A percentile compares a stretch with the other conserved stretches of the same genome.
phyloP scores from a whole-genome alignment of 345 rosid species.

The Diplotaxis tenuifolia region DNA sequence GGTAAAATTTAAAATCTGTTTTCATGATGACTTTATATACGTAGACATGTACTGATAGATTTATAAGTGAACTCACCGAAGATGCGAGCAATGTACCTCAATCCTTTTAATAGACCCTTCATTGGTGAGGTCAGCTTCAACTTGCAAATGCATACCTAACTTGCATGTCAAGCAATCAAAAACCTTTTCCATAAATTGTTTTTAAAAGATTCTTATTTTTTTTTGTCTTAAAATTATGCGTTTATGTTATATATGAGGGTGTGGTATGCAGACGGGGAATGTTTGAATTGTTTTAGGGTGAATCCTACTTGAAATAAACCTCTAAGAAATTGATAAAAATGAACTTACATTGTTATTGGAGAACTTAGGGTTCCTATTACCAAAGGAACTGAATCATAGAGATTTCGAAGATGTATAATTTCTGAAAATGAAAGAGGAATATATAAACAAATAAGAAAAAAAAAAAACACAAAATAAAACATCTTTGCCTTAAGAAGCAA shows the following conservation, averaged over 20 bases:
- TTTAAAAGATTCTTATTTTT: neutral
- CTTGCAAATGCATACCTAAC: constrained; percentile 30
- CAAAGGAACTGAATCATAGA: constrained; percentile 14
- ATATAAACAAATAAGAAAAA: constrained; percentile 9
- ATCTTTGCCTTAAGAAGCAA: neutral
- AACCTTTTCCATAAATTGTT: neutral
- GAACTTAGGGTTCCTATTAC: constrained; percentile 15
- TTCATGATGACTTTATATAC: neutral
- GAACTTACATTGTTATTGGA: constrained; percentile 30
- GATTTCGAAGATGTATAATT: constrained; percentile 13
- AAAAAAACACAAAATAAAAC: neutral
- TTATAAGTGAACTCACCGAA: neutral
- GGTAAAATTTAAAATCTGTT: neutral
- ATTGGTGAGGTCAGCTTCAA: constrained; percentile 26
- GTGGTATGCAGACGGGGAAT: neutral
- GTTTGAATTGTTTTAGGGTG: neutral
- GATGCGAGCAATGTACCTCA: constrained; percentile 1
- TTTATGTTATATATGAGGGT: neutral
- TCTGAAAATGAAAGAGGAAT: constrained; percentile 11
- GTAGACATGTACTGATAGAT: neutral
- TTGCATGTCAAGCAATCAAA: constrained; percentile 14
- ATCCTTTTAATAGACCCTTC: neutral
- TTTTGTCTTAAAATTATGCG: neutral
- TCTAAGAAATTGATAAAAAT: neutral
- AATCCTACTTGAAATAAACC: neutral